These are phyloP conservation scores for Rehmannia glutinosa DNA, from an alignment of 257 asterid species.

Conservation along the genomic window DNA sequence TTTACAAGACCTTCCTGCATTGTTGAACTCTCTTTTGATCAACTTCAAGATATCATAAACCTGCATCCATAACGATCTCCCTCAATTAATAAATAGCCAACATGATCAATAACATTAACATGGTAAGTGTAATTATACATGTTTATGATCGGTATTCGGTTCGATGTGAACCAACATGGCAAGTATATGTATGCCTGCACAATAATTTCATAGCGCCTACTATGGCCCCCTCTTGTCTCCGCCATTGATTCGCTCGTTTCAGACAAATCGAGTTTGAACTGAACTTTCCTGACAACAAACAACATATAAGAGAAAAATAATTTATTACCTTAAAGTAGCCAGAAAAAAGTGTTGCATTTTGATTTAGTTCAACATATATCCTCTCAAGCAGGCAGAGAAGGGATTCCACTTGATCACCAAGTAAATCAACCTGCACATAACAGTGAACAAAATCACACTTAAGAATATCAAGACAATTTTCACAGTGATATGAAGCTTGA, in stretches of 20 bases:
- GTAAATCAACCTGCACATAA: constrained; percentile 63
- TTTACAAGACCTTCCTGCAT: constrained; percentile 24
- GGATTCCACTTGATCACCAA: constrained; percentile 73
- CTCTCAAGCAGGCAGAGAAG: constrained; percentile 50
- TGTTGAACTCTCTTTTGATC: constrained; percentile 46
- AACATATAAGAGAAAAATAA: not conserved
- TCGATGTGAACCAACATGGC: too few species aligned
- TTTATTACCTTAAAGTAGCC: constrained; percentile 40
- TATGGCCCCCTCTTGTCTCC: too few species aligned
- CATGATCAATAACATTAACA: not conserved
- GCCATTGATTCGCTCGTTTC: too few species aligned
- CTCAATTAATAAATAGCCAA: not conserved
- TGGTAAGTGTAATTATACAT: not conserved
- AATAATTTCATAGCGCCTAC: too few species aligned
- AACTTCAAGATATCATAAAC: constrained; percentile 48
- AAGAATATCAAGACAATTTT: not conserved
- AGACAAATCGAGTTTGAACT: too few species aligned
- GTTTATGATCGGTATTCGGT: not conserved
- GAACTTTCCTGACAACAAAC: not conserved
- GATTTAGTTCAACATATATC: constrained; percentile 38
- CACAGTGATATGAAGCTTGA: too few species aligned
- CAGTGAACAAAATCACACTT: not conserved
- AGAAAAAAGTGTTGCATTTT: constrained; percentile 44
- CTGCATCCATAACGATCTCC: constrained; percentile 26
- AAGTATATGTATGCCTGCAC: too few species aligned